Conservation (phyloP, 495 filamentous ascomycete species). For the Rostrohypoxylon terebratum region DNA sequence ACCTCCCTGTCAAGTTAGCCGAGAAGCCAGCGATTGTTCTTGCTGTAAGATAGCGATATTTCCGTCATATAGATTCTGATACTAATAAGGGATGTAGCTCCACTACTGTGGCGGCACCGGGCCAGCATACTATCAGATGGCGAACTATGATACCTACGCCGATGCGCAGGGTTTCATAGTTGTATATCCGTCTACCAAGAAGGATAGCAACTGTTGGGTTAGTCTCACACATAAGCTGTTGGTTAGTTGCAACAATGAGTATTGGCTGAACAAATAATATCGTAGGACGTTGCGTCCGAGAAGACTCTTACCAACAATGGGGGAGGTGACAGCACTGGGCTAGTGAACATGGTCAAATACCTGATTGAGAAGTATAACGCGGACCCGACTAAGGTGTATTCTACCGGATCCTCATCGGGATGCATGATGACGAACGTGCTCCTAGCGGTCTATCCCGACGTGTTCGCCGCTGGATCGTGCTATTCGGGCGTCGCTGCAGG, state of each 20-base stretch:
- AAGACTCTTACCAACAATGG: constrained; percentile 56
- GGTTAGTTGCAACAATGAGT: neutral
- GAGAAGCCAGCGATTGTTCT: constrained; percentile 55
- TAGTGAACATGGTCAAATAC: constrained; percentile 65
- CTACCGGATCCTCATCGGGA: constrained; percentile 61
- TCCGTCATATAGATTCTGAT: neutral
- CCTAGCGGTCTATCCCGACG: constrained; percentile 53
- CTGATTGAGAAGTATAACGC: constrained; percentile 58
- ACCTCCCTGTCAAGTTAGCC: constrained; percentile 52
- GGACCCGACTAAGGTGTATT: constrained; percentile 59
- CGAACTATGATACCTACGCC: constrained; percentile 55
- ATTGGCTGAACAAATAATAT: constrained; percentile 50
- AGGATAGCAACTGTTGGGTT: constrained; percentile 60
- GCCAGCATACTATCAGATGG: constrained; percentile 52
- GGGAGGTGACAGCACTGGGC: constrained; percentile 57
- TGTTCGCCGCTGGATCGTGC: constrained; percentile 55
- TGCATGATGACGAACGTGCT: constrained; percentile 65
- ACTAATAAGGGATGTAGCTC: constrained; percentile 39
- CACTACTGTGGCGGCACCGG: constrained; percentile 59
- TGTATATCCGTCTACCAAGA: constrained; percentile 57
- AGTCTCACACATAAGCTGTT: neutral
- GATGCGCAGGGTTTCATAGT: constrained; percentile 60
- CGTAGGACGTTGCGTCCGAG: constrained; percentile 55
- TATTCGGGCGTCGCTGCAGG: constrained; percentile 57
- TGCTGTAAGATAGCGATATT: constrained; percentile 46